Percentiles rank a stretch among this genome's conserved stretches.
These are phyloP conservation scores for Candida montana DNA, from an alignment of 805 yeast species.

Conservation along the genomic window DNA sequence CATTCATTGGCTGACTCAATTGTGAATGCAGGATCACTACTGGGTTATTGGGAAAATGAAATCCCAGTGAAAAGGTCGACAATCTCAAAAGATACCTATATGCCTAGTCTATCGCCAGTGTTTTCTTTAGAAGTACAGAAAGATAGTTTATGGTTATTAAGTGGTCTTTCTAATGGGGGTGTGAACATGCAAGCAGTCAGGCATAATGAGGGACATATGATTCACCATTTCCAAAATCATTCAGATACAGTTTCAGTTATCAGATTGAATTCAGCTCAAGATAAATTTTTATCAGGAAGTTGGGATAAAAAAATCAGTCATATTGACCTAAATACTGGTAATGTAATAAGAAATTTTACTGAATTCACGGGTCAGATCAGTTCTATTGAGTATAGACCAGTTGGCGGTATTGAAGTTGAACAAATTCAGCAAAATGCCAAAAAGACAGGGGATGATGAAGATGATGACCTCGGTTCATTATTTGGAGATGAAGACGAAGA, in stretches of 20 bases:
- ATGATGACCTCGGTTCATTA: constrained; percentile 48
- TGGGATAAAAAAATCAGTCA: constrained; percentile 82
- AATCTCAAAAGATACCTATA: constrained; percentile 32
- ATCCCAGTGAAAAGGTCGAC: constrained; percentile 58
- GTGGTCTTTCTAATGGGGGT: constrained; percentile 84
- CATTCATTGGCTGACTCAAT: constrained; percentile 86
- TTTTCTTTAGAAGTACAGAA: constrained; percentile 80
- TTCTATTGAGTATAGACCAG: constrained; percentile 65
- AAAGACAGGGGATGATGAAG: constrained; percentile 22
- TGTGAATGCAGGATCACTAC: constrained; percentile 74
- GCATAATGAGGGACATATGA: constrained; percentile 74
- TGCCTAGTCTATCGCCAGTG: constrained; percentile 74
- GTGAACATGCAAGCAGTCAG: constrained; percentile 79
- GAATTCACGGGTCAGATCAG: constrained; percentile 78
- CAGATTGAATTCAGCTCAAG: constrained; percentile 55
- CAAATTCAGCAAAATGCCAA: constrained; percentile 12
- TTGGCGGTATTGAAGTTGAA: constrained; percentile 25
- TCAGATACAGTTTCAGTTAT: constrained; percentile 70
- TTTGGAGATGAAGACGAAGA: constrained; percentile 48
- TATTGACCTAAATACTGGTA: constrained; percentile 86
- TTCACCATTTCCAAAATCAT: constrained; percentile 73
- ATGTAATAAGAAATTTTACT: constrained; percentile 39
- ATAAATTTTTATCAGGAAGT: constrained; percentile 68
- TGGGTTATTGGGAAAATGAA: constrained; percentile 95
- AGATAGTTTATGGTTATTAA: constrained; percentile 76